Evolutionary conservation across 345 rosid species (phyloP).

Genomic region (Salix suchowensis): DNA sequence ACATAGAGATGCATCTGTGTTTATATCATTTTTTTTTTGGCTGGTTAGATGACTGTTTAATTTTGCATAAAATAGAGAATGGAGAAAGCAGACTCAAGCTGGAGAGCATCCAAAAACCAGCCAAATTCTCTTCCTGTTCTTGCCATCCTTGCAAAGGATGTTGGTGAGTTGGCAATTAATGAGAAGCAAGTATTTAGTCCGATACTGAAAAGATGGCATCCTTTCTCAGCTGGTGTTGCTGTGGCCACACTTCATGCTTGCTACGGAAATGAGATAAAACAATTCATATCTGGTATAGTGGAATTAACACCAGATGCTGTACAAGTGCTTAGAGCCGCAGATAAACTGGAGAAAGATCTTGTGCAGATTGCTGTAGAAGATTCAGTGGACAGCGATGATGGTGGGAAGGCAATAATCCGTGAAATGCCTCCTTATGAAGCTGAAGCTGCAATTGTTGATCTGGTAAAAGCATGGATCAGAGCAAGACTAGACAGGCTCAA

Average conservation of each 20-base stretch:
- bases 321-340: constrained; percentile 85
- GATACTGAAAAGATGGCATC: constrained; percentile 94
- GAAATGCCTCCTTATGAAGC: constrained; percentile 99
- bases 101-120: constrained; percentile 83
- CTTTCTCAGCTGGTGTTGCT: constrained; percentile 95
- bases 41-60: constrained; percentile 8
- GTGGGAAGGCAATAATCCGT: constrained; percentile 94
- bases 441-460: constrained; percentile 83
- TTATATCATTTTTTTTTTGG: not conserved
- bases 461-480: constrained; percentile 81
- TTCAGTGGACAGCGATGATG: constrained; percentile 95
- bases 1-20: not conserved
- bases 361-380: constrained; percentile 98
- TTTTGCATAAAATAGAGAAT: constrained; percentile 53
- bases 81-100: constrained; percentile 97
- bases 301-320: constrained; percentile 93
- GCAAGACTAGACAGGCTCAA: constrained; percentile 73
- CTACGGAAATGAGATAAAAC: constrained; percentile 88
- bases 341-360: constrained; percentile 94
- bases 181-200: constrained; percentile 86
- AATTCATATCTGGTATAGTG: constrained; percentile 64
- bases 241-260: constrained; percentile 97
- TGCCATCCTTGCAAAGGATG: constrained; percentile 92
- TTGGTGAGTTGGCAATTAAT: constrained; percentile 75
- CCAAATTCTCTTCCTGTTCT: constrained; percentile 83